A percentile compares a stretch with the other conserved stretches of the same genome.
These are phyloP conservation scores for Nephelium lappaceum DNA, from an alignment of 345 rosid species.

Conservation along the genomic window DNA sequence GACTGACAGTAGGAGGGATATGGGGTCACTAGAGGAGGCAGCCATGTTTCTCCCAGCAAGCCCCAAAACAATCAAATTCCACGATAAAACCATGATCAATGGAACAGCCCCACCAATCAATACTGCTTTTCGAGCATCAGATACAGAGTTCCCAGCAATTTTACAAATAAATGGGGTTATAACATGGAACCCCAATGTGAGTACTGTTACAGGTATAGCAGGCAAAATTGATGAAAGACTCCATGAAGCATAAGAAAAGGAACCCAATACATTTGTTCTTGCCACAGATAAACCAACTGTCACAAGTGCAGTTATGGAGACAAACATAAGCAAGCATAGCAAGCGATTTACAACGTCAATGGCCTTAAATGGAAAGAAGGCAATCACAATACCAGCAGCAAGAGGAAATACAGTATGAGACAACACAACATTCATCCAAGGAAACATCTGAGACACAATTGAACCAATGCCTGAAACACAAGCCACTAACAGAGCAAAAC, in stretches of 20 bases:
- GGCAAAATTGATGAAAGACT: constrained; percentile 62
- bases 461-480: constrained; percentile 94
- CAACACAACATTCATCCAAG: constrained; percentile 57
- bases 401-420: constrained; percentile 70
- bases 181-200: constrained; percentile 90
- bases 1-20: constrained; percentile 76
- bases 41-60: constrained; percentile 54
- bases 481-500: constrained; percentile 82
- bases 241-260: constrained; percentile 69
- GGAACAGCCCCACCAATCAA: constrained; percentile 76
- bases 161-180: constrained; percentile 89
- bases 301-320: constrained; percentile 73
- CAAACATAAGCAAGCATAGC: constrained; percentile 70
- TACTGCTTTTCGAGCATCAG: constrained; percentile 75
- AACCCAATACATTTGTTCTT: constrained; percentile 61
- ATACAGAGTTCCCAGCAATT: constrained; percentile 63
- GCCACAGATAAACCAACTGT: constrained; percentile 73
- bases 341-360: constrained; percentile 67
- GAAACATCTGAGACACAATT: constrained; percentile 76
- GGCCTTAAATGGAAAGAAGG: constrained; percentile 65
- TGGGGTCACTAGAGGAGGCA: constrained; percentile 57
- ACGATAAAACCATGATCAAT: constrained; percentile 75
- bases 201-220: constrained; percentile 80
- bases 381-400: constrained; percentile 51
- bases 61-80: constrained; percentile 92